Evolutionary conservation across 257 asterid genomes (phyloP), one percentile per base, ranked within the genome.

Genomic region (Jacaranda mimosifolia): DNA sequence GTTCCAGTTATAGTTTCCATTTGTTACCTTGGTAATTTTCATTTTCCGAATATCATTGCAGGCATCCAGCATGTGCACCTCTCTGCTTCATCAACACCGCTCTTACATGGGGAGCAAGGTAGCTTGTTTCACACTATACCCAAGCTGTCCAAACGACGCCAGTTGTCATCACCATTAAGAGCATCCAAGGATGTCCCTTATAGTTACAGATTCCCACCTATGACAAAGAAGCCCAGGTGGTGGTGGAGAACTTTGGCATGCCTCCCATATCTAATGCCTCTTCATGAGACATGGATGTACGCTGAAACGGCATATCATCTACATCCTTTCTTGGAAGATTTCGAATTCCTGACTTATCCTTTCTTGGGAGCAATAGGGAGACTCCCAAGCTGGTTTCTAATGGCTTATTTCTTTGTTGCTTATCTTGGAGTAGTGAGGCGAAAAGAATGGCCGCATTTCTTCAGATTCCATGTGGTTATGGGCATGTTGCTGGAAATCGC

Each of bases 361-460:
- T 95, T 95, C 79, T 57, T 93, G 74, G 80, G 86, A 66, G 78
- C 94, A 1, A 18, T 93, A 43, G 94, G 91, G 74, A 91, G 88
- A 68, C 55, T 95, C 19, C 99, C 99, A 0, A 78, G 91, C 65
- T 93, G 98, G 99, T 95, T 87, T 79, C 84, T 93, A 14, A 90
- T 93, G 91, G 98, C 97, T 5, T 95, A 95, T 65, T 89, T 93
- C 87, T 89, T 91, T 45, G 83, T 90, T 62, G 96, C 97, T 18
- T 95, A 93, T 81, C 93, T 93, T 35, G 98, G 97, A 60, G 63
- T 95, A 0, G 98, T 95, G 63, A 95, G 98, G 86, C 82, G 93
- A 68, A 95, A 95, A 68, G 97, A 93, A 74, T 95, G 98, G 97
- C 99, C 97, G 4, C 97, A 95, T 82, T 95, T 89, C 85, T 91